These are phyloP conservation scores for Senna tora DNA, from an alignment of 306 rosid species.

Conservation along the genomic window DNA sequence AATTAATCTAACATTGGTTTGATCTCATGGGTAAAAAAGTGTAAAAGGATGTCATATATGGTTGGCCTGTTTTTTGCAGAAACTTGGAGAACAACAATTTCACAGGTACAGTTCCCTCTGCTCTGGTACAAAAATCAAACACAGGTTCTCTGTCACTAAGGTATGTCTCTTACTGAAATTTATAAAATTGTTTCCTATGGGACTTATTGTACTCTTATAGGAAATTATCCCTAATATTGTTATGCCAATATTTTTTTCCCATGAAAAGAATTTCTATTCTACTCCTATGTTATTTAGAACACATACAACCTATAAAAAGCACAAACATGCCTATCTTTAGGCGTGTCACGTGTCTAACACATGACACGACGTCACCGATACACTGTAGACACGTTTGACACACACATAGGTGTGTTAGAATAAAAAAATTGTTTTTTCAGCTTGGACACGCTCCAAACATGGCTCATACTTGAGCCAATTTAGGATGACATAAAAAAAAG, in stretches of 20 bases:
- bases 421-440: too few relatives aligned
- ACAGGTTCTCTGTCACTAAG: slow-evolving; percentile 38
- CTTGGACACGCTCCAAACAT: too few relatives aligned
- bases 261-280: background rate
- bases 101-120: slow-evolving; percentile 37
- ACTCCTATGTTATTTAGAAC: background rate
- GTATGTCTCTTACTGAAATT: slow-evolving; percentile 28
- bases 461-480: too few relatives aligned
- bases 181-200: background rate
- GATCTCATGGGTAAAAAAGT: background rate
- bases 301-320: too few relatives aligned
- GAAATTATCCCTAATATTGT: background rate
- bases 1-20: background rate
- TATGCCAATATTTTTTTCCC: background rate
- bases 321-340: too few relatives aligned
- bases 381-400: too few relatives aligned
- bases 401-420: too few relatives aligned
- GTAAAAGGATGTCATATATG: background rate
- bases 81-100: slow-evolving; percentile 54
- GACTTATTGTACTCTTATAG: background rate
- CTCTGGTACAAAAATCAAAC: slow-evolving; percentile 37
- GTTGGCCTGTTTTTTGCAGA: slow-evolving; percentile 33
- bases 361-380: too few relatives aligned
- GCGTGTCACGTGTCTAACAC: too few relatives aligned
- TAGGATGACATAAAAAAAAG: too few relatives aligned